Conservation (phyloP, 2,329 filamentous ascomycete genomes). For the Eutypella sp. region DNA sequence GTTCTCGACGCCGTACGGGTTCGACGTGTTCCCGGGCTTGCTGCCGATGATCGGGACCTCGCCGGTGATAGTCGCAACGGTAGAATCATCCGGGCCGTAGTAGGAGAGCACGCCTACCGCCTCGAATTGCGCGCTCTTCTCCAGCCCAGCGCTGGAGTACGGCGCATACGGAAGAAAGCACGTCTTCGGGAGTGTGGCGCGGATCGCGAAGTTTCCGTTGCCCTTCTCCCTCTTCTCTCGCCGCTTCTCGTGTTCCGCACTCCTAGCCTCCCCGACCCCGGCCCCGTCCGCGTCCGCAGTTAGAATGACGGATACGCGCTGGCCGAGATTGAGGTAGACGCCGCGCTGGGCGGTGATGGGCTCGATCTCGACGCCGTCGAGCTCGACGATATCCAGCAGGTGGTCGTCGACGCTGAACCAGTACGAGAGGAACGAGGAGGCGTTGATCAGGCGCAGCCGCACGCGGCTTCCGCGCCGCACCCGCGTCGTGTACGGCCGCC, state of each 20-base stretch:
- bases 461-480: constrained; percentile 22
- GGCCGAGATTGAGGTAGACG: constrained; percentile 35
- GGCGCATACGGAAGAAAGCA: constrained; percentile 31
- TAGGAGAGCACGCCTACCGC: constrained; percentile 28
- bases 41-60: constrained; percentile 5
- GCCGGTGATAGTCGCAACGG: constrained; percentile 7
- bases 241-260: too few relatives aligned
- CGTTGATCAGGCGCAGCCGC: constrained; percentile 35
- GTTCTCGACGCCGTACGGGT: constrained; percentile 26
- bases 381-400: constrained; percentile 32
- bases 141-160: constrained; percentile 25
- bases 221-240: too few relatives aligned
- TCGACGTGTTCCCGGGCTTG: constrained; percentile 20
- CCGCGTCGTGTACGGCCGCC: constrained; percentile 27
- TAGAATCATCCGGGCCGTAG: constrained; percentile 10
- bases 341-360: constrained; percentile 27
- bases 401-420: constrained; percentile 36
- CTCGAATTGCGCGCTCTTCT: constrained; percentile 19
- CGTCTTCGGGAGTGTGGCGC: constrained; percentile 28
- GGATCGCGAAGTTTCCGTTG: constrained; percentile 32
- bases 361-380: constrained; percentile 34
- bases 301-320: constrained; percentile 34
- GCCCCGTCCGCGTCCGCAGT: constrained; percentile 23
- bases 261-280: too few relatives aligned
- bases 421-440: constrained; percentile 32